A percentile compares a stretch with the other conserved stretches of the same genome.
Evolutionary conservation across 768 basidiomycete species (phyloP).

Genomic region (Rubroboletus satanas): DNA sequence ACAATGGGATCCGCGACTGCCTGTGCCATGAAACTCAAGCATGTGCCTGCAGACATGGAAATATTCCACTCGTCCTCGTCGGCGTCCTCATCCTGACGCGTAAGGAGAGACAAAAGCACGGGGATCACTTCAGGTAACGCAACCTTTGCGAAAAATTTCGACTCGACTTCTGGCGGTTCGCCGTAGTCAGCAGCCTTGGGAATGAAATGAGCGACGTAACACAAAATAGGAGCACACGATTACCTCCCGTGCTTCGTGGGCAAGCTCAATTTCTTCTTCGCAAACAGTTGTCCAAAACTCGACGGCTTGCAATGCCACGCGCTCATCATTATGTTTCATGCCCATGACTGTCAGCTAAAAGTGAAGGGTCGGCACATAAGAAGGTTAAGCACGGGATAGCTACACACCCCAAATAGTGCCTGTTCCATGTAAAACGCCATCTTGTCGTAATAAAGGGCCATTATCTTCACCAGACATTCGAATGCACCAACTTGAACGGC

Average conservation of each 20-base stretch:
- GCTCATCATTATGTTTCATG: conserved; percentile 91
- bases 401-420: conserved; percentile 89
- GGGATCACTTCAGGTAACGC: conserved; percentile 94
- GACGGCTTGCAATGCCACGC: conserved; percentile 91
- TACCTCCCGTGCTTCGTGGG: conserved; percentile 89
- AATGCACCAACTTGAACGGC: conserved; percentile 94
- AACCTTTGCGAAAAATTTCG: conserved; percentile 88
- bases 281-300: conserved; percentile 99
- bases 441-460: conserved; percentile 98
- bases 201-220: conserved; percentile 6
- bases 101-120: conserved; percentile 83
- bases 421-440: conserved; percentile 99
- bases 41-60: conserved; percentile 94
- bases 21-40: conserved; percentile 81
- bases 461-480: conserved; percentile 92
- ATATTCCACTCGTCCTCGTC: conserved; percentile 99
- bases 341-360: conserved; percentile 89
- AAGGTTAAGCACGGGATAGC: conserved; percentile 4
- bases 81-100: conserved; percentile 92
- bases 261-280: conserved; percentile 93
- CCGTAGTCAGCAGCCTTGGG: conserved; percentile 83
- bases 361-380: conserved; percentile 11
- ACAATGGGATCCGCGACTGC: conserved; percentile 91
- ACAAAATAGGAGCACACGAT: conserved; percentile 10
- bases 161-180: conserved; percentile 80